A percentile compares a stretch with the other conserved stretches of the same genome.
These are phyloP conservation scores for Arthrobotrys entomopaga DNA, from an alignment of 2,329 filamentous ascomycete genomes.

Conservation along the genomic window DNA sequence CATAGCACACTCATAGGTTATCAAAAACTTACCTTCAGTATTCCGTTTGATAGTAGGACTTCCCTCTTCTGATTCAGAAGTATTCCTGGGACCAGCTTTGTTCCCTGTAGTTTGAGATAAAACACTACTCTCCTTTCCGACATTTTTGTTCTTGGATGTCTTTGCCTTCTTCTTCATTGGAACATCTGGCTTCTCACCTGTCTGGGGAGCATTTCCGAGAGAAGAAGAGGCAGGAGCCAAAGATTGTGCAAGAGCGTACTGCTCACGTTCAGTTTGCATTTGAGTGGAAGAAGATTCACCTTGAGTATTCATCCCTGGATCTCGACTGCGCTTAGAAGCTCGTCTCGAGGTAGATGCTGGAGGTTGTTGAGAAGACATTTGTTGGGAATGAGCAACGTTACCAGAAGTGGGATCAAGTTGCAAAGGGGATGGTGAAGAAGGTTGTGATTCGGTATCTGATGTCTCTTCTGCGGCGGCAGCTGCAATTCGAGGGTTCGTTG, in stretches of 20 bases:
- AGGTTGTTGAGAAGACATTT: too few species aligned
- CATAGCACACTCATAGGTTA: too few species aligned
- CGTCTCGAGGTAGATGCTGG: too few species aligned
- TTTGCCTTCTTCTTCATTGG: constrained; percentile 5
- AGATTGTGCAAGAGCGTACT: neutral
- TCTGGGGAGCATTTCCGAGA: neutral
- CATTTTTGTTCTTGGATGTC: constrained; percentile 10
- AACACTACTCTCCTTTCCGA: neutral
- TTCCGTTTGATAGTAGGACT: neutral
- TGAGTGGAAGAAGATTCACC: neutral
- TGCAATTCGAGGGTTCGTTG: neutral
- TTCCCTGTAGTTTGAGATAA: constrained; percentile 27
- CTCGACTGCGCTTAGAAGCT: neutral
- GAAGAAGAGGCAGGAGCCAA: neutral
- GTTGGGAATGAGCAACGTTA: too few species aligned
- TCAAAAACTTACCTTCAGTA: constrained; percentile 6
- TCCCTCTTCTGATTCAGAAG: constrained; percentile 11
- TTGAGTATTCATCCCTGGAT: neutral
- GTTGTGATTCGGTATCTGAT: too few species aligned
- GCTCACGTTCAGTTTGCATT: neutral
- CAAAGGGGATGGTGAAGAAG: too few species aligned
- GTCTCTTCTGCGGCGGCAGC: too few species aligned
- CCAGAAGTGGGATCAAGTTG: too few species aligned
- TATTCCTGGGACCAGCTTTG: constrained; percentile 7
- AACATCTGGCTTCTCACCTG: neutral